Conservation (phyloP, 768 basidiomycete species). For the Hypholoma fasciculare region DNA sequence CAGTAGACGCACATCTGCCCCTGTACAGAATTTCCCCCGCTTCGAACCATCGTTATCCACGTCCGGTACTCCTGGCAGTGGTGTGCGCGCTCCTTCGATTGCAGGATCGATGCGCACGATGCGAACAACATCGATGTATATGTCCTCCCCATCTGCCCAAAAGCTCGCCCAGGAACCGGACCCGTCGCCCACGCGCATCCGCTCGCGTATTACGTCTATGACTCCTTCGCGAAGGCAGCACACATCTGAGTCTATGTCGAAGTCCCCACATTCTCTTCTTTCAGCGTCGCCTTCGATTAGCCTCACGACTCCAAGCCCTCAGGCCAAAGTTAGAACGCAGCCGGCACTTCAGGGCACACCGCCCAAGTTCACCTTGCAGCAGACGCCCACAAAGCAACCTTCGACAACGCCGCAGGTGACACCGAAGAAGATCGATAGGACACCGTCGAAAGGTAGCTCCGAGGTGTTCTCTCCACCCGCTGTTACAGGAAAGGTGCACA, state of each 20-base stretch:
- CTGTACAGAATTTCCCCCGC: slow-evolving; percentile 29
- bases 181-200: slow-evolving; percentile 31
- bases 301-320: slow-evolving; percentile 41
- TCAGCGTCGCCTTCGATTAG: slow-evolving; percentile 33
- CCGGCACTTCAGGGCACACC: slow-evolving; percentile 31
- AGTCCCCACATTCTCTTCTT: slow-evolving; percentile 25
- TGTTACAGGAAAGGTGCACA: slow-evolving; percentile 17
- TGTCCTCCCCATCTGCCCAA: slow-evolving; percentile 22
- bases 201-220: slow-evolving; percentile 45
- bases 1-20: slow-evolving; percentile 39
- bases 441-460: slow-evolving; percentile 2
- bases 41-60: slow-evolving; percentile 25
- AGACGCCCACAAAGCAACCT: slow-evolving; percentile 18
- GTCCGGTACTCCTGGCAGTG: slow-evolving; percentile 17
- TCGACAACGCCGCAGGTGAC: slow-evolving; percentile 20
- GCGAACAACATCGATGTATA: slow-evolving; percentile 25
- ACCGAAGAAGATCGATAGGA: slow-evolving; percentile 20
- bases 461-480: slow-evolving; percentile 15
- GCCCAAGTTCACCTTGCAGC: slow-evolving; percentile 27
- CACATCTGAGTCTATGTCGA: slow-evolving; percentile 19
- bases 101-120: slow-evolving; percentile 23
- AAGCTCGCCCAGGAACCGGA: slow-evolving; percentile 15
- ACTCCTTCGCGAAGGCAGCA: slow-evolving; percentile 29
- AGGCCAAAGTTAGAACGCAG: slow-evolving; percentile 26
- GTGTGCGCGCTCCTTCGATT: slow-evolving; percentile 23